Evolutionary conservation across 805 yeast genomes (phyloP).

Genomic region (Candida sithepensis): DNA sequence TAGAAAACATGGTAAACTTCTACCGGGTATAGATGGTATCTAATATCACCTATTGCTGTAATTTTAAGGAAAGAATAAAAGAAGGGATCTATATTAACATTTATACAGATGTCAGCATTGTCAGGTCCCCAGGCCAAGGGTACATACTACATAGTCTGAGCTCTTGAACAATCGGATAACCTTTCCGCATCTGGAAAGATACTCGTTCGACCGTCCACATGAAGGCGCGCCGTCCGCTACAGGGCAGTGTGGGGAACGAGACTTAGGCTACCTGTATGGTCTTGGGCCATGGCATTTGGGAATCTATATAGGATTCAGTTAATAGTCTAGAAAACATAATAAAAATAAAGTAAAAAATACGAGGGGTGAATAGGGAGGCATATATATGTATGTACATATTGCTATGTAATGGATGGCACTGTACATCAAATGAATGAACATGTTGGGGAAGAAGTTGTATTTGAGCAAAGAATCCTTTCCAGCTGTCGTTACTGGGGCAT

Average conservation of each 20-base stretch:
- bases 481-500: not conserved
- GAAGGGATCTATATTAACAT: not conserved
- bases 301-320: no score
- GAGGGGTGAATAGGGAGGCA: not conserved
- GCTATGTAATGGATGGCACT: not conserved
- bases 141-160: no score
- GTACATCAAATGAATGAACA: not conserved
- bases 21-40: no score
- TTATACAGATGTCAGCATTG: no score
- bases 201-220: not conserved
- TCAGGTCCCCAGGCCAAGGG: no score
- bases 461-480: not conserved
- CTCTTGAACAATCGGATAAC: slow-evolving; percentile 5
- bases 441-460: not conserved
- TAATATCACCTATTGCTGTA: no score
- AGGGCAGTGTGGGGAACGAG: not conserved
- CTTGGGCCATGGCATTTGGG: no score
- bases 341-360: not conserved
- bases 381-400: not conserved
- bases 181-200: slow-evolving; percentile 8
- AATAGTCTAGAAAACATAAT: not conserved
- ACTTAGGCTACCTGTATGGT: no score
- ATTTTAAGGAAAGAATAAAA: no score
- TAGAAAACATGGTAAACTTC: slow-evolving; percentile 2
- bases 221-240: not conserved